Percentiles rank a stretch among this genome's conserved stretches.
Conservation (phyloP, 169 alveolate species). For the Plasmodium reichenowi region DNA sequence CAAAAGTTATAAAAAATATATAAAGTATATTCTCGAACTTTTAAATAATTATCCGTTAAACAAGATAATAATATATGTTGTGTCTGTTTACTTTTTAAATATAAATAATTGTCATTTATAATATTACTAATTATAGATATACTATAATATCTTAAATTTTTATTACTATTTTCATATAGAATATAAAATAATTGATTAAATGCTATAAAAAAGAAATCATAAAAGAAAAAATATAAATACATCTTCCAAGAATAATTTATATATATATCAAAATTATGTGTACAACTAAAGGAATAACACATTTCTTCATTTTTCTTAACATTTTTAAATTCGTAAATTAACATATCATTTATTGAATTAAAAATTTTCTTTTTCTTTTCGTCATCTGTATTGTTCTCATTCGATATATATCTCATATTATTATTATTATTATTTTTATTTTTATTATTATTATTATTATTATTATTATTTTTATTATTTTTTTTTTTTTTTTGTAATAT, state of each 20-base stretch:
- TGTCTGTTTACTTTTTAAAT: slow-evolving; percentile 57
- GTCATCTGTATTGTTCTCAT: background rate
- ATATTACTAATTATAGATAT: slow-evolving; percentile 63
- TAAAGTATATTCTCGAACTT: slow-evolving; percentile 61
- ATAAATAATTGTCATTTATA: slow-evolving; percentile 65
- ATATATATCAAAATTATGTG: slow-evolving; percentile 60
- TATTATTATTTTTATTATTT: background rate
- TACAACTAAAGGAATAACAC: background rate
- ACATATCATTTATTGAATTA: slow-evolving; percentile 16
- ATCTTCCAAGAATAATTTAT: slow-evolving; percentile 45
- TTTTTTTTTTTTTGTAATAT: background rate
- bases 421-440: background rate
- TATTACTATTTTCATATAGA: slow-evolving; percentile 62
- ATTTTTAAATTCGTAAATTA: slow-evolving; percentile 52
- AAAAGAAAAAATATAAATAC: slow-evolving; percentile 68
- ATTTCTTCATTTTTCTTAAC: slow-evolving; percentile 26
- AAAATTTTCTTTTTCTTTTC: background rate
- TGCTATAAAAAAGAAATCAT: slow-evolving; percentile 43
- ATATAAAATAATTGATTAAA: slow-evolving; percentile 64
- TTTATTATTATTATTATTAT: background rate
- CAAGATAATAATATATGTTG: slow-evolving; percentile 66
- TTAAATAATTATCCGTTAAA: slow-evolving; percentile 58
- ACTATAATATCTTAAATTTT: slow-evolving; percentile 68
- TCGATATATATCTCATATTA: background rate
- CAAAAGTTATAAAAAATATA: slow-evolving; percentile 57